Conservation (phyloP, 257 asterid species). For the Ophiorrhiza pumila region DNA sequence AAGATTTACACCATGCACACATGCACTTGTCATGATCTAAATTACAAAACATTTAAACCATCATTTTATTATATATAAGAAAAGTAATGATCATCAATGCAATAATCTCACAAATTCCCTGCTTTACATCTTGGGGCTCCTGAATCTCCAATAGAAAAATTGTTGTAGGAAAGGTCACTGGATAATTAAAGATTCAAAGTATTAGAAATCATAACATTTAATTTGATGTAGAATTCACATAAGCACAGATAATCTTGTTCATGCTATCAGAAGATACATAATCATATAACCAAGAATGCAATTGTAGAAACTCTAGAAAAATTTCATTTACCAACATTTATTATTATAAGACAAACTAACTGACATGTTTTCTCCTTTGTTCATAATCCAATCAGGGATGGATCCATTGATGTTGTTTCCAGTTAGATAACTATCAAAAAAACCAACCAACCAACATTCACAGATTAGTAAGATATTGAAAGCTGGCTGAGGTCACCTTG, state of each 20-base stretch:
- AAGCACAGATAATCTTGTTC: background rate
- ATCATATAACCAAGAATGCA: background rate
- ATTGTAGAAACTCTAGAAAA: background rate
- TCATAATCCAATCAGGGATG: constrained; percentile 46
- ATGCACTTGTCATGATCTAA: too few relatives aligned
- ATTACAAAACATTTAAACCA: too few relatives aligned
- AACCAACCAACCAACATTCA: constrained; percentile 18
- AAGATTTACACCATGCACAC: constrained; percentile 5
- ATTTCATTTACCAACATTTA: background rate
- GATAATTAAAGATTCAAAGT: constrained; percentile 20
- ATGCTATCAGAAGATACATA: background rate
- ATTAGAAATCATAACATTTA: too few relatives aligned
- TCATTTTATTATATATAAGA: too few relatives aligned
- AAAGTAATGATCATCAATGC: too few relatives aligned
- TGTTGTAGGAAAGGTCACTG: constrained; percentile 73
- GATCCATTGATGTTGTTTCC: constrained; percentile 54
- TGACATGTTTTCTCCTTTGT: too few relatives aligned
- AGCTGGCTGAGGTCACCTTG: too few relatives aligned
- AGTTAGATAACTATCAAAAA: constrained; percentile 48
- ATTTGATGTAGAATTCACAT: background rate
- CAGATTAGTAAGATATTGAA: background rate
- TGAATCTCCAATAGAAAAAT: constrained; percentile 34
- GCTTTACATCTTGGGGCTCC: constrained; percentile 18
- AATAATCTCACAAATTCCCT: too few relatives aligned
- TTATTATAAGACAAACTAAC: background rate